Percentiles rank a stretch among this genome's conserved stretches.
These are phyloP conservation scores for Thraustotheca clavata DNA, from an alignment of 352 stramenopile species.

Conservation along the genomic window DNA sequence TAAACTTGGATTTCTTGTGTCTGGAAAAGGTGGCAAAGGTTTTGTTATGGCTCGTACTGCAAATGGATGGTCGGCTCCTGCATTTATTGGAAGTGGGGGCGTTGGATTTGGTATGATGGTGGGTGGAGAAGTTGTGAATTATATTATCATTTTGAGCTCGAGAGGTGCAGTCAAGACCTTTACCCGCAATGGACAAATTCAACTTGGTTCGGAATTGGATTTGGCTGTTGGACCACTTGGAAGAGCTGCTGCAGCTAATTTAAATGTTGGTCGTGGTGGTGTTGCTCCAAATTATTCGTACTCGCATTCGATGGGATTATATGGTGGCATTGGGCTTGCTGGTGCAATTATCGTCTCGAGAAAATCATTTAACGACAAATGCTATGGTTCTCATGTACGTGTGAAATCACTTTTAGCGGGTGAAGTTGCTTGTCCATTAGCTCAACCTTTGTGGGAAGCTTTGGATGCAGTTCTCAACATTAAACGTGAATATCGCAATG, in stretches of 20 bases:
- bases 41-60: conserved; percentile 70
- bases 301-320: conserved; percentile 64
- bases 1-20: conserved; percentile 72
- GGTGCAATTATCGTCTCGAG: conserved; percentile 64
- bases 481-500: conserved; percentile 52
- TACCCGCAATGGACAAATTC: conserved; percentile 63
- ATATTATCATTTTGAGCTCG: conserved; percentile 74
- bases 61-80: conserved; percentile 61
- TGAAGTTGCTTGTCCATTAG: conserved; percentile 51
- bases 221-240: conserved; percentile 61
- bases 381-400: conserved; percentile 51
- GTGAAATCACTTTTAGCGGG: conserved; percentile 56
- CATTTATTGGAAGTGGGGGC: conserved; percentile 57
- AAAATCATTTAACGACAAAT: conserved; percentile 66
- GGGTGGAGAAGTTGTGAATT: conserved; percentile 70
- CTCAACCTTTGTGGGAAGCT: conserved; percentile 51
- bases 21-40: conserved; percentile 63
- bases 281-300: conserved; percentile 76
- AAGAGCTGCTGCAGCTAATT: conserved; percentile 44
- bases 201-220: conserved; percentile 65
- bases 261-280: conserved; percentile 51
- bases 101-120: conserved; percentile 80
- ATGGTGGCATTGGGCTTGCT: conserved; percentile 59
- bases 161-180: conserved; percentile 69
- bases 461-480: conserved; percentile 54